Evolutionary conservation across 106 monocot genomes (phyloP).

Genomic region (Vanilla planifolia): DNA sequence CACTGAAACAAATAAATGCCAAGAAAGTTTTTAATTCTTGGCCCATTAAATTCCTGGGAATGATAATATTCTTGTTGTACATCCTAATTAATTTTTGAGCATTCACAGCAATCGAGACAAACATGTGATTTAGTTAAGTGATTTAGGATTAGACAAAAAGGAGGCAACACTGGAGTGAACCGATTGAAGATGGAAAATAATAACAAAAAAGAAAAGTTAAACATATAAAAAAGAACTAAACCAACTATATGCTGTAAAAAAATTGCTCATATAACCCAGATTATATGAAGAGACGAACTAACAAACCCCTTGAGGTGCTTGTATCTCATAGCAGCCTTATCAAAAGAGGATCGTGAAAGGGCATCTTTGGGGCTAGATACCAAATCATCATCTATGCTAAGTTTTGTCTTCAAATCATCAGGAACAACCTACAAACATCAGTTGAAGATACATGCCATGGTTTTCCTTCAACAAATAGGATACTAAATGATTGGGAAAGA

Average conservation of each 20-base stretch:
- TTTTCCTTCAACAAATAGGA: not conserved
- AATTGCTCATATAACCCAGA: too few relatives aligned
- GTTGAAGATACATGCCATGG: not conserved
- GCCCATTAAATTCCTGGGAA: too few relatives aligned
- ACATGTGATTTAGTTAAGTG: too few relatives aligned
- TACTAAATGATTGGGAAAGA: not conserved
- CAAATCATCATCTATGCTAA: conserved; percentile 71
- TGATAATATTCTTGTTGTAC: too few relatives aligned
- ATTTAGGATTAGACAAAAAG: too few relatives aligned
- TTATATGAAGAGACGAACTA: conserved; percentile 1
- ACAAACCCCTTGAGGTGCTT: conserved; percentile 58
- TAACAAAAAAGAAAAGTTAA: not conserved
- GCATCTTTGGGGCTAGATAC: conserved; percentile 66
- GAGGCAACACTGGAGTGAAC: too few relatives aligned
- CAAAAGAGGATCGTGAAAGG: conserved; percentile 68
- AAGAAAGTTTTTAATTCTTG: too few relatives aligned
- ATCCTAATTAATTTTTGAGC: too few relatives aligned
- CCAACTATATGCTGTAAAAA: not conserved
- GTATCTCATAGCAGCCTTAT: conserved; percentile 57
- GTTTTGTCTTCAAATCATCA: conserved; percentile 86
- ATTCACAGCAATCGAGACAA: too few relatives aligned
- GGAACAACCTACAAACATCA: conserved; percentile 65
- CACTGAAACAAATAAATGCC: too few relatives aligned
- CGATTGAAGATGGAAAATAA: too few relatives aligned
- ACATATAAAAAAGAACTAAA: not conserved